Percentiles rank a stretch among this genome's conserved stretches.
Evolutionary conservation across 495 filamentous ascomycete genomes (phyloP).

Genomic region (Paragyromitra xinjiangensis): DNA sequence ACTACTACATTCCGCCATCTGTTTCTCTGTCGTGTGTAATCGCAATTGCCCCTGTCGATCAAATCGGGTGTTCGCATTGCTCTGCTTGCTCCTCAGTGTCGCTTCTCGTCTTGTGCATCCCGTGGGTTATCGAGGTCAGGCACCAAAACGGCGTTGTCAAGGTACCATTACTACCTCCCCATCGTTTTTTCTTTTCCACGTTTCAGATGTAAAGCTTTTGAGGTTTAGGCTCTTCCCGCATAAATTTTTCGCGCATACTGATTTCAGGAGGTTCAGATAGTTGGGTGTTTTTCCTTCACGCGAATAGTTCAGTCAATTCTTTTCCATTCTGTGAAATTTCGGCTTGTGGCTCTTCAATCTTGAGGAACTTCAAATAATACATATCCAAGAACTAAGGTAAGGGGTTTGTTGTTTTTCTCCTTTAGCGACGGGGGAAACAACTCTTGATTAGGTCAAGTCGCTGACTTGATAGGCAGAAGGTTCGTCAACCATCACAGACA

Average conservation of each 20-base stretch:
- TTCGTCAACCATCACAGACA: slow-evolving; percentile 4
- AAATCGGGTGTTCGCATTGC: slow-evolving; percentile 41
- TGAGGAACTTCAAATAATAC: slow-evolving; percentile 38
- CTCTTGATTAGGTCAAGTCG: background rate
- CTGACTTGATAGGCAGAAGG: slow-evolving; percentile 32
- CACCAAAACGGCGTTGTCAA: slow-evolving; percentile 39
- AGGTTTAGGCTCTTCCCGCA: slow-evolving; percentile 27
- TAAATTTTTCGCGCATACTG: slow-evolving; percentile 17
- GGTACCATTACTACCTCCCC: slow-evolving; percentile 40
- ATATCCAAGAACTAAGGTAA: slow-evolving; percentile 49
- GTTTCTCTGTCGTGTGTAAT: slow-evolving; percentile 18
- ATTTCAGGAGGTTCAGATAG: slow-evolving; percentile 43
- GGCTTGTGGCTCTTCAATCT: slow-evolving; percentile 8
- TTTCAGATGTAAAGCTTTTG: slow-evolving; percentile 37
- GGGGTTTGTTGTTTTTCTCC: slow-evolving; percentile 46
- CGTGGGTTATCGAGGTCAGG: slow-evolving; percentile 44
- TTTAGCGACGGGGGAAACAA: slow-evolving; percentile 26
- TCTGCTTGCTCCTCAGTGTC: slow-evolving; percentile 28
- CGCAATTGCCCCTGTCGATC: slow-evolving; percentile 49
- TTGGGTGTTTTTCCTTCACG: slow-evolving; percentile 20
- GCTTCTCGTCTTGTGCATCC: slow-evolving; percentile 38
- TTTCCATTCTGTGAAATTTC: slow-evolving; percentile 10
- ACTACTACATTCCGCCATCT: slow-evolving; percentile 35
- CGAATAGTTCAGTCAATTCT: slow-evolving; percentile 26
- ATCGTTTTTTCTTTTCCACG: slow-evolving; percentile 25